These are phyloP conservation scores for Pittosporum tobira DNA, from an alignment of 129 eudicot species.

Conservation along the genomic window DNA sequence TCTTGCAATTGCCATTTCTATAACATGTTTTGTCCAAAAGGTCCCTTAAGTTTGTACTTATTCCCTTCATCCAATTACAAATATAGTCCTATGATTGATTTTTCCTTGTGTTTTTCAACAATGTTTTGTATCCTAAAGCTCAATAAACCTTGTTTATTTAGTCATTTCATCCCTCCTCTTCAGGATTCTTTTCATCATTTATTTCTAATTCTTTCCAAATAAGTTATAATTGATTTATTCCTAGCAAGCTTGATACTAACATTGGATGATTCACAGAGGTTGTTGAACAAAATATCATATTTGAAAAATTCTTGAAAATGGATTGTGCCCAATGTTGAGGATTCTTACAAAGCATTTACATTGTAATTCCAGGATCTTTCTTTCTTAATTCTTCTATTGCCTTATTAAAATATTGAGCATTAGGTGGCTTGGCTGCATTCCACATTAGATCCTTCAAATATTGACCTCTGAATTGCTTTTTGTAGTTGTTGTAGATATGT, in stretches of 20 bases:
- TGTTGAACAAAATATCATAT: background rate
- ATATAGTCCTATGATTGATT: too few relatives aligned
- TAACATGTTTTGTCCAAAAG: too few relatives aligned
- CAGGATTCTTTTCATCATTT: too few relatives aligned
- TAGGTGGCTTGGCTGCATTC: background rate
- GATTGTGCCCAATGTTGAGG: background rate
- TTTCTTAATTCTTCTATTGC: background rate
- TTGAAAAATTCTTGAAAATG: background rate
- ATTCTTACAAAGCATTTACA: background rate
- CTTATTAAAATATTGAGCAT: background rate
- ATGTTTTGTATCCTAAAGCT: too few relatives aligned
- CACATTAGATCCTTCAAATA: background rate
- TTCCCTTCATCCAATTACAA: too few relatives aligned
- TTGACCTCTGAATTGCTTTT: background rate
- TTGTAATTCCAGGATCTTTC: background rate
- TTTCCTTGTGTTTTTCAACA: too few relatives aligned
- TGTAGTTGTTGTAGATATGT: background rate
- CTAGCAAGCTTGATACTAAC: background rate
- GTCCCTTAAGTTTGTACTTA: too few relatives aligned
- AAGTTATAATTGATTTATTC: background rate
- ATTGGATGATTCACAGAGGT: background rate
- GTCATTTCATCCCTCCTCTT: too few relatives aligned
- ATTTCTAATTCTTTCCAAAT: background rate
- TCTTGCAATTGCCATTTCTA: too few relatives aligned
- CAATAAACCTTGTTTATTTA: too few relatives aligned